Evolutionary conservation across 257 asterid genomes (phyloP).

Genomic region (Scutellaria minor): DNA sequence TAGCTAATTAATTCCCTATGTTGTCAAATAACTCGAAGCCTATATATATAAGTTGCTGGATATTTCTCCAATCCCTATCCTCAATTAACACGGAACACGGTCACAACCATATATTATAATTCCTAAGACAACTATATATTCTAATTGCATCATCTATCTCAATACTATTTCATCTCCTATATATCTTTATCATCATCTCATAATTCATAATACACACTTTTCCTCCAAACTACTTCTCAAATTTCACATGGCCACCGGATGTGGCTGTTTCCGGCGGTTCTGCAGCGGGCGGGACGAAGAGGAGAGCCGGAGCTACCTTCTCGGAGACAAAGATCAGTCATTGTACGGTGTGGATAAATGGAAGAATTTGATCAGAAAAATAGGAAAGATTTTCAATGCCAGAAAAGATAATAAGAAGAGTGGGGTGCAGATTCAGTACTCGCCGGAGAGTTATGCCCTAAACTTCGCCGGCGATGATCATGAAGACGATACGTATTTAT

Average conservation of each 20-base stretch:
- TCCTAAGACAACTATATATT: too few species aligned
- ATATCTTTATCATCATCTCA: too few species aligned
- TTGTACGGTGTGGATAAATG: constrained; percentile 41
- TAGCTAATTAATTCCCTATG: too few species aligned
- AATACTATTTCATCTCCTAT: too few species aligned
- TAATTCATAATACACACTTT: too few species aligned
- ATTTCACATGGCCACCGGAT: constrained; percentile 29
- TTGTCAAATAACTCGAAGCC: too few species aligned
- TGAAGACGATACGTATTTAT: constrained; percentile 44
- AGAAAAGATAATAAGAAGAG: constrained; percentile 24
- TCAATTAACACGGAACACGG: constrained; percentile 16
- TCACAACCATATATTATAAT: neutral
- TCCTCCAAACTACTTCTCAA: neutral
- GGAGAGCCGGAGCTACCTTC: constrained; percentile 34
- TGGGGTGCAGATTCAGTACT: constrained; percentile 48
- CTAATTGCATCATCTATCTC: too few species aligned
- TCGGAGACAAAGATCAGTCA: constrained; percentile 17
- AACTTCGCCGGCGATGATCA: constrained; percentile 58
- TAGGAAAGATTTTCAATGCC: constrained; percentile 40
- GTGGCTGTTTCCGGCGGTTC: constrained; percentile 44
- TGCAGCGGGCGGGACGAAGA: constrained; percentile 35
- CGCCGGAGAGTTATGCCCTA: constrained; percentile 70
- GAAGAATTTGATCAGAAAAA: constrained; percentile 51
- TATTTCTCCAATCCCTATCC: neutral
- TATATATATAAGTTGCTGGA: neutral